phyloP scores from a whole-genome alignment of 73 alveolate species.

The Paraurostyla sp. region DNA sequence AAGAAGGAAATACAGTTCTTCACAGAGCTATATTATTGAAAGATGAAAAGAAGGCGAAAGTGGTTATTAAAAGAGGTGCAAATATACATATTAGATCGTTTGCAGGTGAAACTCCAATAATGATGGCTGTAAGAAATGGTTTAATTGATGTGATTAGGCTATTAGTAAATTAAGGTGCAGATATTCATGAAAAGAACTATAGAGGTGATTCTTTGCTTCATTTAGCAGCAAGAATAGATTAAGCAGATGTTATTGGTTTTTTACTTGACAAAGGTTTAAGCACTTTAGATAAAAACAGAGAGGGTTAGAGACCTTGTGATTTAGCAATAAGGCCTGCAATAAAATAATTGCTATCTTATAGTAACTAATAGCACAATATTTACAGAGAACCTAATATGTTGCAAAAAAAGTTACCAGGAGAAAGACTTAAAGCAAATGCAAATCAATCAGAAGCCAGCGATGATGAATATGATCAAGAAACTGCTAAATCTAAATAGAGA shows the following conservation, averaged over 20 bases:
- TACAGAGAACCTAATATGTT: background rate
- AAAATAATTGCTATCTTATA: constrained; percentile 53
- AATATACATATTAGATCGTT: constrained; percentile 51
- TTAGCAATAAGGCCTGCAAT: constrained; percentile 52
- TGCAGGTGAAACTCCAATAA: constrained; percentile 61
- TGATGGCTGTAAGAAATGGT: constrained; percentile 60
- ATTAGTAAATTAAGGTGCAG: constrained; percentile 53
- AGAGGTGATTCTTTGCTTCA: constrained; percentile 57
- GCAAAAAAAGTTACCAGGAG: background rate
- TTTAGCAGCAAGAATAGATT: constrained; percentile 58
- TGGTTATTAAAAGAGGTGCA: constrained; percentile 61
- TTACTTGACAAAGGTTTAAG: constrained; percentile 58
- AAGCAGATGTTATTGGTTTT: constrained; percentile 63
- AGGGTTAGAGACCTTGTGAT: constrained; percentile 55
- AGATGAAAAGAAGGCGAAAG: constrained; percentile 49
- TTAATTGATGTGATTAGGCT: constrained; percentile 41
- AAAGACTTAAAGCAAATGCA: background rate
- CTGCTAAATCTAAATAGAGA: background rate
- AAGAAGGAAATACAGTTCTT: constrained; percentile 65
- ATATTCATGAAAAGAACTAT: constrained; percentile 48
- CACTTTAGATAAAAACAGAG: constrained; percentile 54
- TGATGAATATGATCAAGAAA: background rate
- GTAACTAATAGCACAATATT: background rate
- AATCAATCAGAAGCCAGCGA: background rate
- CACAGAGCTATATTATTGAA: constrained; percentile 54